Conservation (phyloP, 2,329 filamentous ascomycete genomes). For the Aspergillus sclerotialis region DNA sequence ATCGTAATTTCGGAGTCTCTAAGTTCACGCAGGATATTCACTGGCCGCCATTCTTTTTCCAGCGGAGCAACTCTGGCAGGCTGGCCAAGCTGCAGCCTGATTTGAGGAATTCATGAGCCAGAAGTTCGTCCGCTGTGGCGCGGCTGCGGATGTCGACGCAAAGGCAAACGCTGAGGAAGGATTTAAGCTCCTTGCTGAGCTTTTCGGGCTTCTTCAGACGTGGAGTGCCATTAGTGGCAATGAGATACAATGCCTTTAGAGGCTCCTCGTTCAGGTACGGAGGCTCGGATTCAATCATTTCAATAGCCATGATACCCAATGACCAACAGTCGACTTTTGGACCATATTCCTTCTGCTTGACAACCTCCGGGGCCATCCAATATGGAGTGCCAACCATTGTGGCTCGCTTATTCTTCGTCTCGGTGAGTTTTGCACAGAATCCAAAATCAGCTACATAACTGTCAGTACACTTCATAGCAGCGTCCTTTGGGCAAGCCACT, state of each 20-base stretch:
- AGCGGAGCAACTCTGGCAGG: slow-evolving; percentile 79
- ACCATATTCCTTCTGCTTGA: slow-evolving; percentile 98
- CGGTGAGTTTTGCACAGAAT: slow-evolving; percentile 97
- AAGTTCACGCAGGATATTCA: slow-evolving; percentile 11
- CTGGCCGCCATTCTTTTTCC: slow-evolving; percentile 39
- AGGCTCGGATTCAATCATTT: slow-evolving; percentile 98
- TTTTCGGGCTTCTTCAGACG: slow-evolving; percentile 97
- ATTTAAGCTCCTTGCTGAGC: slow-evolving; percentile 94
- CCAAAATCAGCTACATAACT: slow-evolving; percentile 78
- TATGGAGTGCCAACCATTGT: slow-evolving; percentile 99
- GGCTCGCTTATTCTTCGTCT: slow-evolving; percentile 91
- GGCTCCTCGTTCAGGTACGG: slow-evolving; percentile 98
- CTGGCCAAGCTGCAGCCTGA: slow-evolving; percentile 78
- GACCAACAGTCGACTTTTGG: slow-evolving; percentile 99
- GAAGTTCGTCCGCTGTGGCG: slow-evolving; percentile 81
- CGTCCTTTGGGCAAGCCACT: slow-evolving; percentile 33
- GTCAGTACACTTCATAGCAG: slow-evolving; percentile 14
- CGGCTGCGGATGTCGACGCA: slow-evolving; percentile 95
- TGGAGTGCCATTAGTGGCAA: slow-evolving; percentile 95
- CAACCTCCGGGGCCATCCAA: slow-evolving; percentile 99
- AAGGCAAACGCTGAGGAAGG: slow-evolving; percentile 90
- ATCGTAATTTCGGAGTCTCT: not conserved
- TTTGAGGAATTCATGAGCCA: slow-evolving; percentile 90
- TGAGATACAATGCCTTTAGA: slow-evolving; percentile 92
- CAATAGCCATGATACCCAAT: slow-evolving; percentile 97